Conservation (phyloP, 1,139 yeast genomes). For the Lodderomyces beijingensis region DNA sequence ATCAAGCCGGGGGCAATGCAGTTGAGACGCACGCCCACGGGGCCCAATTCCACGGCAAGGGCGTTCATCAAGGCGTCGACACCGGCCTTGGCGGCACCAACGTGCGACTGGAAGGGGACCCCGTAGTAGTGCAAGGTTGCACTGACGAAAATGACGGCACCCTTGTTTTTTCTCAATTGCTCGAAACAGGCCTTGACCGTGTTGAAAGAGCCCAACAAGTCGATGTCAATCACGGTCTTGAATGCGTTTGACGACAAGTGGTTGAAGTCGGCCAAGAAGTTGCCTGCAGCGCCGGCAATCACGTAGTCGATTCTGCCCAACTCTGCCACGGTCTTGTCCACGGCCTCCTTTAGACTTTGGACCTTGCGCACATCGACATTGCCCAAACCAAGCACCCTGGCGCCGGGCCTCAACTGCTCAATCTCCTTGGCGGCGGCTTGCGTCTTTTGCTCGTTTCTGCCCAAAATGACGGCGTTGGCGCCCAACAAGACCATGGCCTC, state of each 20-base stretch:
- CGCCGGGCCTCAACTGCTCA: constrained; percentile 50
- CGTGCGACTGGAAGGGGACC: constrained; percentile 86
- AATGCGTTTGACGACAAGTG: constrained; percentile 83
- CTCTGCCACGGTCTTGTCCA: constrained; percentile 54
- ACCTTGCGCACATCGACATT: constrained; percentile 77
- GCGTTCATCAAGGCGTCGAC: constrained; percentile 84
- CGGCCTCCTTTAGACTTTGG: constrained; percentile 57
- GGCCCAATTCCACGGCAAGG: constrained; percentile 88
- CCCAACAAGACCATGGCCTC: constrained; percentile 84
- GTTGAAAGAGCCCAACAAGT: constrained; percentile 81
- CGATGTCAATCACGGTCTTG: constrained; percentile 82
- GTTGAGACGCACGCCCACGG: constrained; percentile 77
- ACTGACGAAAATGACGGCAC: constrained; percentile 75
- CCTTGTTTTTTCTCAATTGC: constrained; percentile 63
- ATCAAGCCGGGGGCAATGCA: constrained; percentile 91
- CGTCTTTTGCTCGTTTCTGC: constrained; percentile 70
- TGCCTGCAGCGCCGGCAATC: constrained; percentile 97
- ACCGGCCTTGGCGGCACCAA: constrained; percentile 95
- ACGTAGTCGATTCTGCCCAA: constrained; percentile 80
- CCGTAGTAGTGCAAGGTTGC: constrained; percentile 92
- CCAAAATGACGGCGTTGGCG: constrained; percentile 82
- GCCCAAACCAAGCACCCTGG: constrained; percentile 69
- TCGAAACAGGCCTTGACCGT: constrained; percentile 80
- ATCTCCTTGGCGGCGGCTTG: constrained; percentile 66
- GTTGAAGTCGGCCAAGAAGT: constrained; percentile 77